Evolutionary conservation across 1,139 yeast genomes (phyloP).

Genomic region (Sugiyamaella xylanicola): DNA sequence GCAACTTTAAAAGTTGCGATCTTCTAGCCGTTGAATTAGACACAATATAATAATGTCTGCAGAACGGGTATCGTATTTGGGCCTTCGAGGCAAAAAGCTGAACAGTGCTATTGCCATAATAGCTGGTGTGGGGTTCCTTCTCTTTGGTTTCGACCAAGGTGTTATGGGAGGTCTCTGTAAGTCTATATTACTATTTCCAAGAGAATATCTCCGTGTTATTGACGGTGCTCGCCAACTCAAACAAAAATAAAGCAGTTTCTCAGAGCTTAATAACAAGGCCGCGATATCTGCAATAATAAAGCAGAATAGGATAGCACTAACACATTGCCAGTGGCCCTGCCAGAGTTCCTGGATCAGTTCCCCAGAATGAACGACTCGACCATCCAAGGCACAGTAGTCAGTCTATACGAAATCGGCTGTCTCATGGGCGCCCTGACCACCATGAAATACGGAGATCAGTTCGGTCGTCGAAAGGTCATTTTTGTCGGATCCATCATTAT

Average conservation of each 20-base stretch:
- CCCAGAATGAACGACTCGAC: constrained; percentile 42
- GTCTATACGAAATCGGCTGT: constrained; percentile 77
- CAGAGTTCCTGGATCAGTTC: constrained; percentile 46
- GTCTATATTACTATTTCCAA: neutral
- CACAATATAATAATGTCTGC: neutral
- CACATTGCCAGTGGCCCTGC: constrained; percentile 46
- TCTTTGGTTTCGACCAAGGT: constrained; percentile 83
- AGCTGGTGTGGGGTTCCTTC: constrained; percentile 67
- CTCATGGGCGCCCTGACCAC: constrained; percentile 68
- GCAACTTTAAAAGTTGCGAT: neutral
- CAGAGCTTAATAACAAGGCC: no score
- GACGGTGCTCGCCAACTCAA: no score
- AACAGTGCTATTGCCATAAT: constrained; percentile 54
- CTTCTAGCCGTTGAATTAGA: neutral
- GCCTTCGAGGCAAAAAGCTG: constrained; percentile 51
- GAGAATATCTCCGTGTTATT: no score
- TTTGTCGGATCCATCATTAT: constrained; percentile 61
- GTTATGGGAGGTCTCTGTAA: constrained; percentile 51
- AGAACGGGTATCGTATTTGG: constrained; percentile 35
- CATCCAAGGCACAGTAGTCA: constrained; percentile 38
- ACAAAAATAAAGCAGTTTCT: no score
- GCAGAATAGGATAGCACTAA: no score
- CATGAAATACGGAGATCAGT: constrained; percentile 60
- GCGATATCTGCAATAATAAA: no score
- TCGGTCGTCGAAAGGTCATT: constrained; percentile 69